These are phyloP conservation scores for Trichomonascaceae sp. DNA, from an alignment of 1,139 yeast genomes.

Conservation along the genomic window DNA sequence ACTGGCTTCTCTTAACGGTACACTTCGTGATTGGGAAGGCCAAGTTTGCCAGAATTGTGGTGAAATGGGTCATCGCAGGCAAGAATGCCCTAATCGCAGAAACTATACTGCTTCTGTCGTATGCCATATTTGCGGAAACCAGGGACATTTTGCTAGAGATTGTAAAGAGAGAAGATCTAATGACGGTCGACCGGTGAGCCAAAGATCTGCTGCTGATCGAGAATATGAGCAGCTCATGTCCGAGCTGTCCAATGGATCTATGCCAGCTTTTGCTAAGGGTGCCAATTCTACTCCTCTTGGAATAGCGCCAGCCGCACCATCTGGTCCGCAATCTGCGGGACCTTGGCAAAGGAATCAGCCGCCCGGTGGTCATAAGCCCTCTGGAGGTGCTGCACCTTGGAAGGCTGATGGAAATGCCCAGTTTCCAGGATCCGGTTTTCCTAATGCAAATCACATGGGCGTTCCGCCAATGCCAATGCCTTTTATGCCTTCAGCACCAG, in stretches of 20 bases:
- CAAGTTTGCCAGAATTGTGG: slow-evolving; percentile 59
- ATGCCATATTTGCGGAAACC: slow-evolving; percentile 72
- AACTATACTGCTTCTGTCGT: slow-evolving; percentile 53
- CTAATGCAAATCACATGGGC: slow-evolving; percentile 12
- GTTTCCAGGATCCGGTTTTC: slow-evolving; percentile 4
- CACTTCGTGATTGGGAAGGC: slow-evolving; percentile 75
- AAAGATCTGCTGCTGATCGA: slow-evolving; percentile 33
- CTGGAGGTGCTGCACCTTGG: slow-evolving; percentile 1
- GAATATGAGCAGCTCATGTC: slow-evolving; percentile 49
- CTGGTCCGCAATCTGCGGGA: background rate
- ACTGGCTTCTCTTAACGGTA: slow-evolving; percentile 90
- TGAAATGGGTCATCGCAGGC: slow-evolving; percentile 53
- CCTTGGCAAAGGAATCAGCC: background rate
- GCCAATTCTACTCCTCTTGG: slow-evolving; percentile 11
- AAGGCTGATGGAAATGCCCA: background rate
- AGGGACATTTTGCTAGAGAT: slow-evolving; percentile 86
- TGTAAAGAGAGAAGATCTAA: slow-evolving; percentile 45
- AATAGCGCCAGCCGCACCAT: slow-evolving; percentile 2
- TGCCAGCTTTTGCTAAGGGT: slow-evolving; percentile 8
- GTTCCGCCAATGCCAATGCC: background rate
- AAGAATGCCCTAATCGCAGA: slow-evolving; percentile 54
- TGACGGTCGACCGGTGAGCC: slow-evolving; percentile 12
- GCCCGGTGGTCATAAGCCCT: background rate
- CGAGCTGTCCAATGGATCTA: slow-evolving; percentile 40
- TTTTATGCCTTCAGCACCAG: background rate